Evolutionary conservation across 768 basidiomycete genomes (phyloP), one percentile per base, ranked within the genome.

Genomic region (Pholiota molesta): DNA sequence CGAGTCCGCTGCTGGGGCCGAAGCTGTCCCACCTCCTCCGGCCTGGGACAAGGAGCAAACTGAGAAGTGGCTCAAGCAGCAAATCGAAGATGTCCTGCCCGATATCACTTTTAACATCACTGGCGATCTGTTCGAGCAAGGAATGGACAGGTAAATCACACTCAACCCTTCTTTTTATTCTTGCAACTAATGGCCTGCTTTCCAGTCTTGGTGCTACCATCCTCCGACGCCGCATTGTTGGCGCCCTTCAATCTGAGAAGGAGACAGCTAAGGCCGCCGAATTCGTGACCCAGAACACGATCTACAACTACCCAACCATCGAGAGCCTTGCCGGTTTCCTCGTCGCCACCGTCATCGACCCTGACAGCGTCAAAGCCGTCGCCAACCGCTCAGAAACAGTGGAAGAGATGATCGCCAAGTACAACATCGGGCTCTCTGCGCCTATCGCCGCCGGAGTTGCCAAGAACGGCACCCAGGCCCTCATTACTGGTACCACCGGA

Each of bases 361-460:
- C 65, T 1, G 59, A 54, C 17, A 55, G 49, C 28, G 35, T 51
- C 14, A 57, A 59, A 11, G 62, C 54, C 8, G 14, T 42, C 7
- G 42, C 26, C 17, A 62, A 60, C 55, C 68, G 51, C 55, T 59
- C 65, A 9, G 65, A 70, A 14, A 63, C 60, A 9, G 62, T 82
- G 33, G 74, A 80, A 60, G 60, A 63, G 1, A 76, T 79, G 76
- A 75, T 80, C 19, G 60, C 68, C 23, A 77, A 75, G 61, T 78
- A 79, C 57, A 55, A 55, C 19, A 26, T 35, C 53, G 53, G 53
- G 4, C 53, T 55, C 23, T 2, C 33, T 19, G 39, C 33, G 10
- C 53, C 53, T 17, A 39, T 55, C 35, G 53, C 53, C 13, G 53
- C 35, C 33, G 53, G 53, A 1, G 53, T 37, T 21, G 53, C 53